Conservation (phyloP, 768 basidiomycete species). For the Mycena sanguinolenta region DNA sequence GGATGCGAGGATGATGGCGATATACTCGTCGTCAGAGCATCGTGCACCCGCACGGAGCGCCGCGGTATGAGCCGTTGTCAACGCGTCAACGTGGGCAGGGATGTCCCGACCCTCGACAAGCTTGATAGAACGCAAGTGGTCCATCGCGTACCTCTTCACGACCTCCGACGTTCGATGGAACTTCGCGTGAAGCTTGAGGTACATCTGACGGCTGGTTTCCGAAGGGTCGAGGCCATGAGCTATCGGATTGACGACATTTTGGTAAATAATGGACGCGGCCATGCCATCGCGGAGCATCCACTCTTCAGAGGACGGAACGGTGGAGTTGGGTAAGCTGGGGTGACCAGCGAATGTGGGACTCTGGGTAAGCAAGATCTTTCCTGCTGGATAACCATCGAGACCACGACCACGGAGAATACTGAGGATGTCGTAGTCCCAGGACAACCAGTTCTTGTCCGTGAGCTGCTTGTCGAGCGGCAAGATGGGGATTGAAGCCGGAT, state of each 20-base stretch:
- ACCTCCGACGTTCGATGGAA: conserved; percentile 24
- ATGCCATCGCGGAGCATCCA: conserved; percentile 22
- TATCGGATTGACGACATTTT: conserved; percentile 24
- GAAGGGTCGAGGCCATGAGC: conserved; percentile 5
- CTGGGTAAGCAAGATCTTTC: not conserved
- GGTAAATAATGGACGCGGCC: conserved; percentile 14
- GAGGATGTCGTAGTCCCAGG: not conserved
- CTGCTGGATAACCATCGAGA: conserved; percentile 12
- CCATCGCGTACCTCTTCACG: conserved; percentile 7
- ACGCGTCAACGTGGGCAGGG: conserved; percentile 16
- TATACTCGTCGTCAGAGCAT: conserved; percentile 10
- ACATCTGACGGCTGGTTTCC: too few relatives aligned
- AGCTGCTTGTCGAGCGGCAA: conserved; percentile 4
- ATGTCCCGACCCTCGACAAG: not conserved
- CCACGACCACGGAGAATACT: too few relatives aligned
- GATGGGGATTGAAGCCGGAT: conserved; percentile 1
- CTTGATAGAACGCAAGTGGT: not conserved
- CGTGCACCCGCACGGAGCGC: not conserved
- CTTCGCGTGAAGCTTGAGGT: not conserved
- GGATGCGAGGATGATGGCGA: conserved; percentile 15
- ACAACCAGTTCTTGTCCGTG: not conserved
- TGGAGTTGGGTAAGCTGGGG: not conserved
- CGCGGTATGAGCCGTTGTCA: conserved; percentile 11
- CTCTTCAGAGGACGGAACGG: conserved; percentile 21
- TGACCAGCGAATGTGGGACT: not conserved